phyloP scores from a whole-genome alignment of 2,329 filamentous ascomycete species.

The Paecilomyces formosus region DNA sequence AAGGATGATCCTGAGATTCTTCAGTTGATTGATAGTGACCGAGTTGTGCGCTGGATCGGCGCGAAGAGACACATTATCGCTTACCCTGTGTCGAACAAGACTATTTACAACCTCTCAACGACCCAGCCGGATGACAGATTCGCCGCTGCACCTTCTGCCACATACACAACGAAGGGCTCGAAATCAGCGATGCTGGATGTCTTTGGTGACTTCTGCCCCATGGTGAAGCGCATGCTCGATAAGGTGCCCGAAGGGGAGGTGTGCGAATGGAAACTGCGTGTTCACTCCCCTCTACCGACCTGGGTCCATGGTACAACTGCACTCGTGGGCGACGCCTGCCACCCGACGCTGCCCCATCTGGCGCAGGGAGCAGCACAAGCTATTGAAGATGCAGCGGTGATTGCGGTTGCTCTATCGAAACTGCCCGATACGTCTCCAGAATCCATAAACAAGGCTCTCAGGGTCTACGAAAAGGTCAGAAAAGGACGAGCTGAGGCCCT shows the following conservation, averaged over 20 bases:
- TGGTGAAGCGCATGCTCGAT: slow-evolving; percentile 53
- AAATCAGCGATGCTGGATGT: slow-evolving; percentile 55
- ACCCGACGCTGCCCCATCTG: slow-evolving; percentile 57
- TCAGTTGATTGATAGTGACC: slow-evolving; percentile 49
- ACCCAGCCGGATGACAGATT: slow-evolving; percentile 55
- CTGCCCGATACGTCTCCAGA: slow-evolving; percentile 40
- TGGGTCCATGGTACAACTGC: slow-evolving; percentile 51
- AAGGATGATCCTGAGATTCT: slow-evolving; percentile 45
- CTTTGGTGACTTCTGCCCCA: slow-evolving; percentile 54
- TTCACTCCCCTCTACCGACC: slow-evolving; percentile 54
- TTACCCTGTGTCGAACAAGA: slow-evolving; percentile 56
- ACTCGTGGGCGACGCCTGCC: slow-evolving; percentile 54
- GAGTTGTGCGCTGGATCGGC: slow-evolving; percentile 59
- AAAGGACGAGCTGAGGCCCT: slow-evolving; percentile 51
- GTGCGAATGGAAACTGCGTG: slow-evolving; percentile 59
- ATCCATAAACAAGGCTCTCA: slow-evolving; percentile 46
- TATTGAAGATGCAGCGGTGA: slow-evolving; percentile 55
- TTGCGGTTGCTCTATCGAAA: slow-evolving; percentile 45
- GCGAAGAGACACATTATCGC: slow-evolving; percentile 60
- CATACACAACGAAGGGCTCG: slow-evolving; percentile 56
- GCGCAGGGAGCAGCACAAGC: slow-evolving; percentile 59
- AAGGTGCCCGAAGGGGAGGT: slow-evolving; percentile 58
- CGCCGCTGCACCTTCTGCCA: slow-evolving; percentile 49
- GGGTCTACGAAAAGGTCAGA: slow-evolving; percentile 49
- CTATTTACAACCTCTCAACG: slow-evolving; percentile 60